Conservation (phyloP, 768 basidiomycete genomes). For the Flagelloscypha sp. region DNA sequence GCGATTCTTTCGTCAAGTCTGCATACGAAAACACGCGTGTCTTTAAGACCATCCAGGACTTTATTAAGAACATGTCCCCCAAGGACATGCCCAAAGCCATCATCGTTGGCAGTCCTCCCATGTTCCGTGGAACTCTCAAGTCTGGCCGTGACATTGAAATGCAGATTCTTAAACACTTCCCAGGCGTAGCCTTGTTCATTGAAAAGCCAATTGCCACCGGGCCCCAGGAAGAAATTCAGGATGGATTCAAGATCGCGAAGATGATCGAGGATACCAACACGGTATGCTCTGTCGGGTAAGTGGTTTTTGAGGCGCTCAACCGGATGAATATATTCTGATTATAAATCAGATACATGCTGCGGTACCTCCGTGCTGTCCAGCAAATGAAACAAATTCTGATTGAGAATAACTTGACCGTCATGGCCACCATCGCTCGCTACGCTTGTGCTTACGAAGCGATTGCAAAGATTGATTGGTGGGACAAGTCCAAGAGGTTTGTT, state of each 20-base stretch:
- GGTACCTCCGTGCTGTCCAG: conserved; percentile 89
- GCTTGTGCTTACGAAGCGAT: conserved; percentile 80
- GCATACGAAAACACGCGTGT: conserved; percentile 86
- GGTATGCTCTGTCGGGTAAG: conserved; percentile 84
- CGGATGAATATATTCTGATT: conserved; percentile 4
- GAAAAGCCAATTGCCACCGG: conserved; percentile 92
- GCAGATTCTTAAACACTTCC: conserved; percentile 81
- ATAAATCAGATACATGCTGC: conserved; percentile 72
- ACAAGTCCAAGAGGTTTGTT: conserved; percentile 71
- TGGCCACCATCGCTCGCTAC: conserved; percentile 94
- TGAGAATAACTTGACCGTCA: conserved; percentile 90
- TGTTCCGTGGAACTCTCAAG: conserved; percentile 75
- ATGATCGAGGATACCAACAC: conserved; percentile 60
- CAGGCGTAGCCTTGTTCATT: conserved; percentile 81
- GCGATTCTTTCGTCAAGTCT: conserved; percentile 85
- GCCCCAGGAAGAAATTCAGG: conserved; percentile 53
- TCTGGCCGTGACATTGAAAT: conserved; percentile 80
- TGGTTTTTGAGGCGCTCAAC: conserved; percentile 1
- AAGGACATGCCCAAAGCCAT: conserved; percentile 70
- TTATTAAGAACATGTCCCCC: conserved; percentile 58
- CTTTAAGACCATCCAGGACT: conserved; percentile 82
- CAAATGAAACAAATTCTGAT: conserved; percentile 95
- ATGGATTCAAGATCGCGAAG: conserved; percentile 66
- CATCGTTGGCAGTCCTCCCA: conserved; percentile 88
- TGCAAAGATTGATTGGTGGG: conserved; percentile 87